A percentile compares a stretch with the other conserved stretches of the same genome.
These are phyloP conservation scores for Pulchroboletus neoregius DNA, from an alignment of 1,284 basidiomycete species.

Conservation along the genomic window DNA sequence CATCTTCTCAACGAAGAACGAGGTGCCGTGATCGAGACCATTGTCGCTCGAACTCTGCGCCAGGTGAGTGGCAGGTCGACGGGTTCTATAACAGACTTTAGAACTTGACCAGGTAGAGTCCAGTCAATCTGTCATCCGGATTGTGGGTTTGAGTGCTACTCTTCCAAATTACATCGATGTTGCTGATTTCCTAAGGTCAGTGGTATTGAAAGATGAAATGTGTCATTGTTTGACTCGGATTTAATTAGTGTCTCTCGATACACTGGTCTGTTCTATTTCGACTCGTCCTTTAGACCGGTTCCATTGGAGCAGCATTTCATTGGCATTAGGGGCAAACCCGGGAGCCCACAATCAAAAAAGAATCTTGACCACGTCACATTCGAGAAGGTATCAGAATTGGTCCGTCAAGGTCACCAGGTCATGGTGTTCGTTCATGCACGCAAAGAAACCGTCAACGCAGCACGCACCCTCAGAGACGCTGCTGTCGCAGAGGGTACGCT, in stretches of 20 bases:
- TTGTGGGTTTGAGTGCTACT: conserved; percentile 97
- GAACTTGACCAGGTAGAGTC: conserved; percentile 75
- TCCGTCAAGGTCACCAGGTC: conserved; percentile 90
- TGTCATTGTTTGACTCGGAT: conserved; percentile 6
- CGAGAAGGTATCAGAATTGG: conserved; percentile 84
- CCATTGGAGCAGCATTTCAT: conserved; percentile 98
- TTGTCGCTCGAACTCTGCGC: conserved; percentile 92
- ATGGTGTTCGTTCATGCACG: conserved; percentile 99
- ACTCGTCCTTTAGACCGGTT: conserved; percentile 94
- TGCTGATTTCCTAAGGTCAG: conserved; percentile 86
- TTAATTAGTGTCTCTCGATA: conserved; percentile 75
- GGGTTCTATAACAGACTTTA: background rate
- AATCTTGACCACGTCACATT: conserved; percentile 91
- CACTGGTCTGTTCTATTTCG: conserved; percentile 97
- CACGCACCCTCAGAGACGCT: conserved; percentile 80
- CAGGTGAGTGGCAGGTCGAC: conserved; percentile 49
- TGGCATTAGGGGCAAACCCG: conserved; percentile 90
- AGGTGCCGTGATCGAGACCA: conserved; percentile 97
- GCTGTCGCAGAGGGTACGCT: conserved; percentile 69
- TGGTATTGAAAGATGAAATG: background rate
- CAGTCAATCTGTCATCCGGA: conserved; percentile 95
- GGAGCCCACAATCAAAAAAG: conserved; percentile 69
- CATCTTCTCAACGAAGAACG: conserved; percentile 97
- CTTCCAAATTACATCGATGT: conserved; percentile 98
- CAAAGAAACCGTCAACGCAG: conserved; percentile 97